phyloP scores from a whole-genome alignment of 805 yeast genomes.

The Candida quercuum region DNA sequence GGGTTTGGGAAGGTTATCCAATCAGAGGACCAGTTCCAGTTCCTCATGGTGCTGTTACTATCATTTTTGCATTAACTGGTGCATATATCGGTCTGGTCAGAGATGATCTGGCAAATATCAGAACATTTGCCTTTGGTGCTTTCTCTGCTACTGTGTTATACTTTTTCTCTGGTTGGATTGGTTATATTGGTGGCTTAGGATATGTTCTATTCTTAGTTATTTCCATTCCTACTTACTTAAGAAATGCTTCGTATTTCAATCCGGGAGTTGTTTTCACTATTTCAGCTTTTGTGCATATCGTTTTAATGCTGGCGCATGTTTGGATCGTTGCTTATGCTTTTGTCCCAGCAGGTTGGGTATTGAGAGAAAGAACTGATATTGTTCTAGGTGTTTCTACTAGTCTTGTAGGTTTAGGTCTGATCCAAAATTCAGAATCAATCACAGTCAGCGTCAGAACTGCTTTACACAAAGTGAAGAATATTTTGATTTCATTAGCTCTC shows the following conservation, averaged over 20 bases:
- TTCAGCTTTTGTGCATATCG: constrained; percentile 43
- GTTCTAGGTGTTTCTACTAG: constrained; percentile 54
- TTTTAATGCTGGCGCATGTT: constrained; percentile 74
- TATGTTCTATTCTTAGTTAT: constrained; percentile 64
- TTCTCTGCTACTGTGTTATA: constrained; percentile 36
- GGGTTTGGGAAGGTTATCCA: constrained; percentile 97
- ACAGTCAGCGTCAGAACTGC: constrained; percentile 5
- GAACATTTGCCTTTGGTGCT: constrained; percentile 45
- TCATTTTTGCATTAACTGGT: constrained; percentile 57
- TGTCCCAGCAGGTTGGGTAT: constrained; percentile 87
- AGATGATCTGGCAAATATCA: constrained; percentile 15
- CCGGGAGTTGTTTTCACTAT: constrained; percentile 50
- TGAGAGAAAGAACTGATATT: constrained; percentile 85
- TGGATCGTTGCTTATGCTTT: constrained; percentile 99
- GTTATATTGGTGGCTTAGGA: constrained; percentile 66
- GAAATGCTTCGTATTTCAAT: constrained; percentile 47
- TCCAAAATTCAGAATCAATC: constrained; percentile 8
- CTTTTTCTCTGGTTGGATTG: constrained; percentile 58
- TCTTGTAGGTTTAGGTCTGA: constrained; percentile 49
- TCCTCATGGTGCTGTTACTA: constrained; percentile 66
- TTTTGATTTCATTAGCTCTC: constrained; percentile 34
- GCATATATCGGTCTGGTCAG: constrained; percentile 35
- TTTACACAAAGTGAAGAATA: constrained; percentile 14
- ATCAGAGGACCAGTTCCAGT: constrained; percentile 83
- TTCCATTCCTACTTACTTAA: constrained; percentile 57